These are phyloP conservation scores for Solanum hybrid DNA, from an alignment of 305 asterid genomes.

Conservation along the genomic window DNA sequence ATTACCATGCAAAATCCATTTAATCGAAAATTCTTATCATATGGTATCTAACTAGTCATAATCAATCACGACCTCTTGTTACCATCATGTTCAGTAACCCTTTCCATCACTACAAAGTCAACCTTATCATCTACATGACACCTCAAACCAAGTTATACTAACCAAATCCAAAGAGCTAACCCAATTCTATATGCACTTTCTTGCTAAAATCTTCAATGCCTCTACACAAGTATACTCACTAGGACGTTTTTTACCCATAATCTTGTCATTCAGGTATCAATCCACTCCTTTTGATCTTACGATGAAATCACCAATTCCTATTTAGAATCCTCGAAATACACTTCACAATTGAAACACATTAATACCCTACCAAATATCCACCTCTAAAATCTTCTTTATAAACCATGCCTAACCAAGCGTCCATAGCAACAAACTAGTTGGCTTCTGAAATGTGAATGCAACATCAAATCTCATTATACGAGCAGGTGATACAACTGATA, in stretches of 20 bases:
- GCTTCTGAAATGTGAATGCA: not conserved
- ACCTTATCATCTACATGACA: not conserved
- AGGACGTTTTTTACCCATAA: not conserved
- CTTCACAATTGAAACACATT: not conserved
- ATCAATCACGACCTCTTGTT: not conserved
- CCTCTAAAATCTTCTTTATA: not conserved
- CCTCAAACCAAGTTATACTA: not conserved
- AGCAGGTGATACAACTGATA: not conserved
- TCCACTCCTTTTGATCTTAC: not conserved
- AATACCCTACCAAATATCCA: not conserved
- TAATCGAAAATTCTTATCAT: too few relatives aligned
- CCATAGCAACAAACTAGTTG: not conserved
- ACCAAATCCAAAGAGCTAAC: not conserved
- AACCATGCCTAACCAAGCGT: not conserved
- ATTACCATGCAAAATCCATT: not conserved
- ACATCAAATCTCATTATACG: not conserved
- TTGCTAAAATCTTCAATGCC: not conserved
- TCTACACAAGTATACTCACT: not conserved
- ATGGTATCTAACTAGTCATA: not conserved
- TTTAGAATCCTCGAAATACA: not conserved
- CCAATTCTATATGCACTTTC: not conserved
- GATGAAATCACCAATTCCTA: not conserved
- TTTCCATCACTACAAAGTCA: not conserved
- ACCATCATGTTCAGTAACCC: not conserved
- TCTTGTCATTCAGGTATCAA: not conserved